Base-by-base conservation (phyloP, 2,329 filamentous ascomycete genomes). In the Cladosporium phlei region DNA sequence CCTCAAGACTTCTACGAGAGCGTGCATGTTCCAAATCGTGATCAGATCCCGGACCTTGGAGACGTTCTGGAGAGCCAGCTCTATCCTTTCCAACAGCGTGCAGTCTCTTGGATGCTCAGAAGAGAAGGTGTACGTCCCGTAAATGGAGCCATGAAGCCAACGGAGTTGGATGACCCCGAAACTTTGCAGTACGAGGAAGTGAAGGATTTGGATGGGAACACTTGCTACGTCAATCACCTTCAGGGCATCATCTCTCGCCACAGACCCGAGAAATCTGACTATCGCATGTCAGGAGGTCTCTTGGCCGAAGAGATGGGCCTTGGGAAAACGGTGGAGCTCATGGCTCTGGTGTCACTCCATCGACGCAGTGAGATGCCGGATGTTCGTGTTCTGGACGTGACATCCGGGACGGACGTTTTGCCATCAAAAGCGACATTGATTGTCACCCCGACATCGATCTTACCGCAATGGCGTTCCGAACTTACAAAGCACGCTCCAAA, bases 281-380 rank as follows among this genome's bases (percentile, higher is more conserved):
- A 66, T 35, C 79, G 57, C 12, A 48, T 73, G 2, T 65, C 59
- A 27, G 81, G 81, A 2, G 85, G 85, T 0, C 82, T 88, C 38
- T 68, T 91, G 4, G 81, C 85, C 0, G 86, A 91, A 59, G 86
- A 91, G 63, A 91, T 91, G 86, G 86, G 86, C 0, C 69, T 91
- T 1, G 86, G 86, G 1, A 91, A 91, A 63, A 91, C 86, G 0
- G 72, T 90, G 3, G 87, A 91, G 66, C 72, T 87, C 2, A 79
- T 89, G 34, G 76, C 82, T 3, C 70, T 91, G 9, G 78, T 89
- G n/a, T 70, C 79, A 6, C 69, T 85, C 19, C 80, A 91, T 59
- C 70, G 63, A 29, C 75, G 77, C 22, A 47, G 55, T 8, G 53
- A 57, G 19, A 32, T 63, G 12, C 61, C 60, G 43, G 66, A 28